Conservation (phyloP, 2,329 filamentous ascomycete species). For the Colletotrichum sojae region DNA sequence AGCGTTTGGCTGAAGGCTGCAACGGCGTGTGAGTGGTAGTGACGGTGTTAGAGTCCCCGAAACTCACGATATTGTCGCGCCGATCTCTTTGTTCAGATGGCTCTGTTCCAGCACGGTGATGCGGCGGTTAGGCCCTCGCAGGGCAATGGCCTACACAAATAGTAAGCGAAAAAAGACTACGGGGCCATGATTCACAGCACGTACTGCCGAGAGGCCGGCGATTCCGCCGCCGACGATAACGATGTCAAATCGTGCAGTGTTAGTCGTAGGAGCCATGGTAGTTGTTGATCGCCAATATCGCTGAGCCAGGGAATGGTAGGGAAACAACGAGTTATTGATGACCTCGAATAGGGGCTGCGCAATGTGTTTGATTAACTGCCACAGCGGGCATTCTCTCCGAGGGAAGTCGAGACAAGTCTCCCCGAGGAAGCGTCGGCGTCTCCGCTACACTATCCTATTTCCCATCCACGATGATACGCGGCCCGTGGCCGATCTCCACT, state of each 20-base stretch:
- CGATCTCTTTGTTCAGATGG: constrained; percentile 52
- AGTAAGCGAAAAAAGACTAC: neutral
- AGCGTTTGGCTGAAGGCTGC: constrained; percentile 56
- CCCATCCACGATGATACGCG: neutral
- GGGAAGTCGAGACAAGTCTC: too few relatives aligned
- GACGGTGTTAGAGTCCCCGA: too few relatives aligned
- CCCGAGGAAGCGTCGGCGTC: too few relatives aligned
- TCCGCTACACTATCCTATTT: neutral
- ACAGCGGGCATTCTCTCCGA: neutral
- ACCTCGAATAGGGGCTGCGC: neutral
- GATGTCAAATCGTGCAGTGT: constrained; percentile 31
- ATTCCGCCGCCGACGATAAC: constrained; percentile 44
- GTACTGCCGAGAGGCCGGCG: constrained; percentile 30
- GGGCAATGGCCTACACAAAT: constrained; percentile 50
- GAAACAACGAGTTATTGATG: too few relatives aligned
- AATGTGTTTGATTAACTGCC: neutral
- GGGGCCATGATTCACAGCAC: neutral
- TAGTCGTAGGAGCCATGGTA: neutral
- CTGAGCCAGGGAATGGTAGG: too few relatives aligned
- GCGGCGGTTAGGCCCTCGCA: constrained; percentile 47
- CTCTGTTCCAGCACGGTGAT: constrained; percentile 46
- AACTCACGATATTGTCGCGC: constrained; percentile 53
- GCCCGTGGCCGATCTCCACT: neutral
- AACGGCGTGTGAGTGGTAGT: neutral
- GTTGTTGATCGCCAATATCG: neutral